Conservation (phyloP, 2,329 filamentous ascomycete genomes). For the Chaetomiaceae sp. region DNA sequence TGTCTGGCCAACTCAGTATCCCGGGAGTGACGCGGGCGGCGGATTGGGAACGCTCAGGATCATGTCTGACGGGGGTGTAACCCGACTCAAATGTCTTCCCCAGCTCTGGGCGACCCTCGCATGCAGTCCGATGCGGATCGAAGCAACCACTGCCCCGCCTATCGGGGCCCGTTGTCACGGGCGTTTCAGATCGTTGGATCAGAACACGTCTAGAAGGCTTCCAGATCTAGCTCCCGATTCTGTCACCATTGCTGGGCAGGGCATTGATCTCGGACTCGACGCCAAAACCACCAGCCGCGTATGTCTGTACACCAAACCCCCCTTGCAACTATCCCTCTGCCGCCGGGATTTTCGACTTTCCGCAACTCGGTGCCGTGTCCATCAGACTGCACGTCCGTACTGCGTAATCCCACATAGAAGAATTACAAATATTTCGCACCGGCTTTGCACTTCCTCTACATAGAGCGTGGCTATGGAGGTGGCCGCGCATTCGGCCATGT, state of each 20-base stretch:
- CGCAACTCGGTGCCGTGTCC: not conserved
- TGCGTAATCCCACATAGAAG: too few relatives aligned
- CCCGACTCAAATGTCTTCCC: too few relatives aligned
- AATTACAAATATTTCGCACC: not conserved
- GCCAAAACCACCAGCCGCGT: not conserved
- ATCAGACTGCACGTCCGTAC: not conserved
- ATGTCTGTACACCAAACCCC: too few relatives aligned
- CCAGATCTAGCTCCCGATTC: conserved; percentile 4
- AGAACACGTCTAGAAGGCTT: conserved; percentile 22
- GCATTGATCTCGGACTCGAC: not conserved
- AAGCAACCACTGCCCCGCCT: conserved; percentile 7
- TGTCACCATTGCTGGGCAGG: too few relatives aligned
- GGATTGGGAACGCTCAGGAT: too few relatives aligned
- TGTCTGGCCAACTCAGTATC: not conserved
- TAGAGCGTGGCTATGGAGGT: too few relatives aligned
- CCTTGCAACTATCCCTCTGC: not conserved
- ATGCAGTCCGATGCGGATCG: conserved; percentile 21
- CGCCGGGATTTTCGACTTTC: conserved; percentile 11
- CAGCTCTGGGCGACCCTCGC: not conserved
- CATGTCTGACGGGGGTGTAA: not conserved
- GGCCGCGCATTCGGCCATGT: too few relatives aligned
- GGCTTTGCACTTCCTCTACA: too few relatives aligned
- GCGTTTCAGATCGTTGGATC: conserved; percentile 24
- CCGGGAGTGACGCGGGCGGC: too few relatives aligned
- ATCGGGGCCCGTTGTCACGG: conserved; percentile 9